phyloP scores from a whole-genome alignment of 2,329 filamentous ascomycete genomes.

The Emmonsiellopsis sp. region DNA sequence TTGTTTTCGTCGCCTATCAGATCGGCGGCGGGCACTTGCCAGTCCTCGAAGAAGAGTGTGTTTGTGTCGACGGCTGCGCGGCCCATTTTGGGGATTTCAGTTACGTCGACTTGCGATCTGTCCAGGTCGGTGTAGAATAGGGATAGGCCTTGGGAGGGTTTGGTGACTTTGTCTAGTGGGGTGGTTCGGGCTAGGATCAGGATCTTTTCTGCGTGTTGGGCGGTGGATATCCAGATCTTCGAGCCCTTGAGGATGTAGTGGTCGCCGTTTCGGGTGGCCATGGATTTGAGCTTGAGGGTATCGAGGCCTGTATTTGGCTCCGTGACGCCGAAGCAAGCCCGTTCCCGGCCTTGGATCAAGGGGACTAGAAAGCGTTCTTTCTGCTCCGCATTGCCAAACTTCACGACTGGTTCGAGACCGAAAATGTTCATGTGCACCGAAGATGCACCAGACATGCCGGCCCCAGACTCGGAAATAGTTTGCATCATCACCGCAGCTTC shows the following conservation, averaged over 20 bases:
- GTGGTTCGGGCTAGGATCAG: constrained; percentile 36
- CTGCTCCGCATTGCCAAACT: constrained; percentile 73
- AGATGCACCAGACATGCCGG: constrained; percentile 34
- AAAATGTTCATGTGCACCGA: constrained; percentile 43
- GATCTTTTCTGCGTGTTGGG: constrained; percentile 37
- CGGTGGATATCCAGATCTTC: constrained; percentile 75
- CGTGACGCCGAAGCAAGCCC: constrained; percentile 82
- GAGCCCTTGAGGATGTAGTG: constrained; percentile 69
- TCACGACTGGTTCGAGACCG: constrained; percentile 37
- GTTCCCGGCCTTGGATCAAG: constrained; percentile 70
- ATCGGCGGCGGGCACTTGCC: constrained; percentile 31
- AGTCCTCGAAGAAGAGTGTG: constrained; percentile 36
- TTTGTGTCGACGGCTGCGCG: constrained; percentile 38
- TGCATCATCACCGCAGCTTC: constrained; percentile 42
- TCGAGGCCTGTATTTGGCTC: constrained; percentile 91
- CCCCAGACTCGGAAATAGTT: constrained; percentile 38
- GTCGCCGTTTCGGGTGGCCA: constrained; percentile 64
- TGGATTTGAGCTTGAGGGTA: constrained; percentile 58
- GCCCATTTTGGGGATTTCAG: constrained; percentile 40
- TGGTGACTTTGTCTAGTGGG: constrained; percentile 32
- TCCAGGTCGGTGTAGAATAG: constrained; percentile 40
- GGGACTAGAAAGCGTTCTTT: constrained; percentile 73
- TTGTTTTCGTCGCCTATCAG: constrained; percentile 35
- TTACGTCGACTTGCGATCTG: constrained; percentile 27
- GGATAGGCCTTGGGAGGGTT: constrained; percentile 34